Evolutionary conservation across 1,284 basidiomycete species (phyloP).

Genomic region (Puccinia novopanici): DNA sequence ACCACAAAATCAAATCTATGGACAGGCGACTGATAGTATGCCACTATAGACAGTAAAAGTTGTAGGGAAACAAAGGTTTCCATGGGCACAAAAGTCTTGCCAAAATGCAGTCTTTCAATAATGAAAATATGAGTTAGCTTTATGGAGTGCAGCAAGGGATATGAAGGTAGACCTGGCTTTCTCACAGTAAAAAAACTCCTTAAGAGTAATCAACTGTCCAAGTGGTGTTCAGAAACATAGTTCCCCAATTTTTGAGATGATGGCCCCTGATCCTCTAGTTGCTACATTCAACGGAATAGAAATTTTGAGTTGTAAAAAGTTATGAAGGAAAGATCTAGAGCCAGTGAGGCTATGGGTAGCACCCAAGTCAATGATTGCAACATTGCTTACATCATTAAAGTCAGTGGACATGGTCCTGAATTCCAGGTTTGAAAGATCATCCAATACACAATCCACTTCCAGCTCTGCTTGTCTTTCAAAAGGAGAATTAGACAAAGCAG

Average conservation of each 20-base stretch:
- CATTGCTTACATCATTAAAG: neutral
- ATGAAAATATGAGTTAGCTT: no score
- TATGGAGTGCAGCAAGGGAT: neutral
- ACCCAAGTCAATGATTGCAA: neutral
- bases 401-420: neutral
- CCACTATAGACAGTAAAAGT: no score
- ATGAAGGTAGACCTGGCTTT: neutral
- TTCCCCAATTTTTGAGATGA: neutral
- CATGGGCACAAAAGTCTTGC: no score
- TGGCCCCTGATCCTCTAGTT: neutral
- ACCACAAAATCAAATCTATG: no score
- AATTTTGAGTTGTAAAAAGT: neutral
- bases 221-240: neutral
- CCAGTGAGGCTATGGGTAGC: neutral
- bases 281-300: conserved; percentile 8
- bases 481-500: no score
- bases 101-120: no score
- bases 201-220: neutral
- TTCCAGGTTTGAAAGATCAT: conserved; percentile 2
- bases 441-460: no score
- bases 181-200: neutral
- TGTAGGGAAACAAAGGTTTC: no score
- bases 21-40: no score
- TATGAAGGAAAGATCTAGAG: neutral
- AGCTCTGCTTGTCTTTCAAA: no score